A percentile compares a stretch with the other conserved stretches of the same genome.
Evolutionary conservation across 2,329 filamentous ascomycete species (phyloP).

Genomic region (Colletotrichum sidae): DNA sequence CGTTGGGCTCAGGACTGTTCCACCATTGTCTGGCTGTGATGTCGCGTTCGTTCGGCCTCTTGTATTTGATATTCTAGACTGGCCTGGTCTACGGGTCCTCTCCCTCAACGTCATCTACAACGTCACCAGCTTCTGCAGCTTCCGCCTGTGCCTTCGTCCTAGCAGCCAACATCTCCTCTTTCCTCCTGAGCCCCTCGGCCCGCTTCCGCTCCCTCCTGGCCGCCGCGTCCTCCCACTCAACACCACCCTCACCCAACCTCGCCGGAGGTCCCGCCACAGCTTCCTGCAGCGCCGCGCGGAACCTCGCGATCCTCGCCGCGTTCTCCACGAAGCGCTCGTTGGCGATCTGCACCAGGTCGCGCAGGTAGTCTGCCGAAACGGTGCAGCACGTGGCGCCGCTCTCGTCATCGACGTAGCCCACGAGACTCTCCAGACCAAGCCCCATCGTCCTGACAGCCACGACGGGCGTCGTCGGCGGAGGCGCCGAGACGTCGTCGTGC

Average conservation of each 20-base stretch:
- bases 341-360: conserved; percentile 73
- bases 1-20: too few relatives aligned
- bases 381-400: conserved; percentile 56
- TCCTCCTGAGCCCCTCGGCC: conserved; percentile 67
- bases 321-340: conserved; percentile 83
- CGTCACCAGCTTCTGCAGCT: neutral
- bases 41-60: too few relatives aligned
- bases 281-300: conserved; percentile 63
- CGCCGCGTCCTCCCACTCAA: conserved; percentile 66
- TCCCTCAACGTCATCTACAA: neutral
- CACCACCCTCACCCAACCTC: conserved; percentile 43
- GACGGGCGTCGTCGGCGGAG: conserved; percentile 66
- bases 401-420: conserved; percentile 65
- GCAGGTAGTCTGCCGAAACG: conserved; percentile 76
- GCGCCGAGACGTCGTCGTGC: conserved; percentile 45
- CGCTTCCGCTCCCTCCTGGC: conserved; percentile 66
- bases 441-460: conserved; percentile 89
- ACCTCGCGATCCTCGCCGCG: conserved; percentile 73
- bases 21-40: too few relatives aligned
- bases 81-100: neutral
- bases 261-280: conserved; percentile 43
- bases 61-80: too few relatives aligned
- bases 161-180: conserved; percentile 52
- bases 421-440: conserved; percentile 82
- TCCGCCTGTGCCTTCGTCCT: conserved; percentile 8